These are phyloP conservation scores for Solanum gracilifrons DNA, from an alignment of 257 asterid genomes.

Conservation along the genomic window DNA sequence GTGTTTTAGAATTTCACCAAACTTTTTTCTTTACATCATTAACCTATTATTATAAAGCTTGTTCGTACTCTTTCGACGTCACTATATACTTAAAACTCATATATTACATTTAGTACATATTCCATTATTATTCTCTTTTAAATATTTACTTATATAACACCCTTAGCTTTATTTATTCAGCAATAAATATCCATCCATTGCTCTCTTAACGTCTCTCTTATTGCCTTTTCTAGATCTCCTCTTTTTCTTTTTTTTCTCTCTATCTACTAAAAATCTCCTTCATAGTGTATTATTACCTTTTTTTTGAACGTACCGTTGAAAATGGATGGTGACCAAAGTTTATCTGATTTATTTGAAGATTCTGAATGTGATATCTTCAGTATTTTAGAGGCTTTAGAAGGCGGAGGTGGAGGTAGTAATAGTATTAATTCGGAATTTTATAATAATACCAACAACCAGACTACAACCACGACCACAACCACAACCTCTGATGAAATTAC, in stretches of 20 bases:
- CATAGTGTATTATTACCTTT: not conserved
- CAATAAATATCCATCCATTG: not conserved
- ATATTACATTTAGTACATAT: not conserved
- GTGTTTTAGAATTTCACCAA: not conserved
- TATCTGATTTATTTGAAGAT: constrained; percentile 4
- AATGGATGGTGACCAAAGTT: not conserved
- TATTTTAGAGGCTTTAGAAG: constrained; percentile 52
- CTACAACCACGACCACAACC: not conserved
- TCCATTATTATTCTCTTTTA: not conserved
- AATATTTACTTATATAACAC: not conserved
- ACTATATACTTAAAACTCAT: not conserved
- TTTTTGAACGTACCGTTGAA: not conserved
- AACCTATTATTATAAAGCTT: not conserved
- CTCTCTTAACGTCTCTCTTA: not conserved
- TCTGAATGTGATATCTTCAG: constrained; percentile 46
- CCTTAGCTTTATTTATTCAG: not conserved
- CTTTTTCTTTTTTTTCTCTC: not conserved
- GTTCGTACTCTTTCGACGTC: not conserved
- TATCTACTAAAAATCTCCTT: not conserved
- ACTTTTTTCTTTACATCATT: not conserved
- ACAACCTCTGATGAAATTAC: not conserved
- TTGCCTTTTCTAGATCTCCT: not conserved
- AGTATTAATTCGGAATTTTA: constrained; percentile 3
- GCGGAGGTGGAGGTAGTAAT: not conserved
- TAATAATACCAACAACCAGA: not conserved